Conservation (phyloP, 768 basidiomycete genomes). For the Lactarius hengduanensis region DNA sequence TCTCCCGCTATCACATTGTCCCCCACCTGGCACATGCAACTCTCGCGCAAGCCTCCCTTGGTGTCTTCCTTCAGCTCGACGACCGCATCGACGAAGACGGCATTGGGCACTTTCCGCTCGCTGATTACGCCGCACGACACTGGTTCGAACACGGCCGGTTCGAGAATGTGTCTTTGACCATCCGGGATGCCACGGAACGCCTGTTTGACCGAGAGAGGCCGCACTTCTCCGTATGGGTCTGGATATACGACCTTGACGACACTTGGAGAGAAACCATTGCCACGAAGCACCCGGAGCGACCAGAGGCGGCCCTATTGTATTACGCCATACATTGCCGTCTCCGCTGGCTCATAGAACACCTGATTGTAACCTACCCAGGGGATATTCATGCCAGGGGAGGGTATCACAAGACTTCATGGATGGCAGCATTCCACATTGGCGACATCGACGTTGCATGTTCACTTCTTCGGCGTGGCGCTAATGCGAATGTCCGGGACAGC, state of each 20-base stretch:
- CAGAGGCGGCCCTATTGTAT: slow-evolving; percentile 3
- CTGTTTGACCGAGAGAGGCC: neutral
- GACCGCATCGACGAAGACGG: neutral
- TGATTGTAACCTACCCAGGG: neutral
- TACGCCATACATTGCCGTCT: neutral
- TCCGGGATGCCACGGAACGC: neutral
- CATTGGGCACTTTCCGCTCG: slow-evolving; percentile 1
- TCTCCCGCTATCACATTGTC: slow-evolving; percentile 1
- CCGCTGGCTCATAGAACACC: neutral
- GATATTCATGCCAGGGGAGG: neutral
- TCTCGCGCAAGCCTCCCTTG: neutral
- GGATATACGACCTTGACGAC: slow-evolving; percentile 7
- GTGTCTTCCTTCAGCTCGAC: neutral
- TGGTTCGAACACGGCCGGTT: slow-evolving; percentile 3
- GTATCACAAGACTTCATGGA: neutral
- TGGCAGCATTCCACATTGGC: neutral
- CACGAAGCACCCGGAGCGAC: neutral
- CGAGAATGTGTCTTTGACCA: neutral
- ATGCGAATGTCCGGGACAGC: neutral
- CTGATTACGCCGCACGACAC: neutral
- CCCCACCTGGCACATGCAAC: neutral
- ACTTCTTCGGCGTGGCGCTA: neutral
- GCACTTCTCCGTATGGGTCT: neutral
- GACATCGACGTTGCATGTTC: neutral
- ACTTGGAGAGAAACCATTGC: neutral